Conservation (phyloP, 2,329 filamentous ascomycete genomes). For the Pseudocercospora vitis region DNA sequence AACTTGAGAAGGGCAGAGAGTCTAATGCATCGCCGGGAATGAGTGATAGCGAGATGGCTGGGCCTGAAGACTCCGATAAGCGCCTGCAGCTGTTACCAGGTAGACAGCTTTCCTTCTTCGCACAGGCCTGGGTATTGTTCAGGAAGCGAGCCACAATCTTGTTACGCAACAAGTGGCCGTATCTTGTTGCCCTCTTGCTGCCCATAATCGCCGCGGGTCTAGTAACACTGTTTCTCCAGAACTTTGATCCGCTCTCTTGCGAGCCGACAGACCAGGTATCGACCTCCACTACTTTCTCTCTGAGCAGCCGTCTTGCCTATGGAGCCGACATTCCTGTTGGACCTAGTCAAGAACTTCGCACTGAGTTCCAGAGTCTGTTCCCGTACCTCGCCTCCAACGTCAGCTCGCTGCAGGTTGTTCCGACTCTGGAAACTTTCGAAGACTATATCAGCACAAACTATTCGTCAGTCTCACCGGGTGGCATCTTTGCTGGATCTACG, state of each 20-base stretch:
- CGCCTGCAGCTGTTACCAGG: constrained; percentile 62
- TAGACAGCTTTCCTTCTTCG: constrained; percentile 64
- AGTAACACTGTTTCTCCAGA: constrained; percentile 71
- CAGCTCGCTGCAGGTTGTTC: constrained; percentile 53
- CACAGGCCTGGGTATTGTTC: constrained; percentile 73
- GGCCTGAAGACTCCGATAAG: constrained; percentile 28
- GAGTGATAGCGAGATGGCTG: constrained; percentile 25
- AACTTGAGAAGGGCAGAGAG: constrained; percentile 41
- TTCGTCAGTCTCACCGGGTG: constrained; percentile 71
- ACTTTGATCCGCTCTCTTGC: constrained; percentile 53
- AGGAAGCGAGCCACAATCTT: constrained; percentile 75
- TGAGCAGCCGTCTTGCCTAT: constrained; percentile 26
- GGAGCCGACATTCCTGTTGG: constrained; percentile 42
- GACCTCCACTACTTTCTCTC: constrained; percentile 20
- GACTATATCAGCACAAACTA: constrained; percentile 63
- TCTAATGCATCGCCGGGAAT: constrained; percentile 18
- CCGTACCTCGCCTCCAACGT: constrained; percentile 24
- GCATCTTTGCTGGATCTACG: constrained; percentile 67
- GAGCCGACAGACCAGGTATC: constrained; percentile 42
- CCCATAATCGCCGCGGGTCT: constrained; percentile 78
- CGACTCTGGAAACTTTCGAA: constrained; percentile 68
- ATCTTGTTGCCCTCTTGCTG: constrained; percentile 70
- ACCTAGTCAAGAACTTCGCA: constrained; percentile 38
- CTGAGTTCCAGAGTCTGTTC: constrained; percentile 29
- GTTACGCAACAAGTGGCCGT: constrained; percentile 74